Conservation (phyloP, 2,329 filamentous ascomycete genomes). For the Claviceps cyperi region DNA sequence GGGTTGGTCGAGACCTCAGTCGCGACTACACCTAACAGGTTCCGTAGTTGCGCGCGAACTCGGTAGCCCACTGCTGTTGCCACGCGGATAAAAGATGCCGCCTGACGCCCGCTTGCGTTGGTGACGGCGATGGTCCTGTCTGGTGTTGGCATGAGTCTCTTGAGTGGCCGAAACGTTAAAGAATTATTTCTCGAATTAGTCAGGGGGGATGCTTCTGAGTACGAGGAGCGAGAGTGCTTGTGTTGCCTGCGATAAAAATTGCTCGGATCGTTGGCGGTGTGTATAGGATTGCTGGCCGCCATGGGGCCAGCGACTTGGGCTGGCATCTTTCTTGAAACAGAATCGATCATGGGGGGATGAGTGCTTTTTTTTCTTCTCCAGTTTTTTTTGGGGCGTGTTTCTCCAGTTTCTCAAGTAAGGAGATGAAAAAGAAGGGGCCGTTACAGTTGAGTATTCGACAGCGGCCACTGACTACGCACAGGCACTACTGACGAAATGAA, state of each 20-base stretch:
- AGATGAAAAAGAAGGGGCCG: neutral
- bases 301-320: conserved; percentile 25
- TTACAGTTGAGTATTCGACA: no score
- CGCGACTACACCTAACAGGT: conserved; percentile 74
- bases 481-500: neutral
- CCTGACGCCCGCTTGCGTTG: conserved; percentile 91
- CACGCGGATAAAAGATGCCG: conserved; percentile 86
- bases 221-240: conserved; percentile 48
- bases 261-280: conserved; percentile 21
- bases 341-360: neutral
- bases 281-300: conserved; percentile 24
- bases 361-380: neutral
- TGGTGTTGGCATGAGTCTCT: conserved; percentile 42
- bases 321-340: conserved; percentile 19
- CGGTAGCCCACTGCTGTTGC: conserved; percentile 86
- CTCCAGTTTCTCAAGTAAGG: no score
- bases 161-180: conserved; percentile 43
- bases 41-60: conserved; percentile 83
- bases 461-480: no score
- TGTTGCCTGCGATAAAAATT: conserved; percentile 29
- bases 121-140: conserved; percentile 84
- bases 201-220: conserved; percentile 44
- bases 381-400: no score
- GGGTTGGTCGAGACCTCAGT: conserved; percentile 70
- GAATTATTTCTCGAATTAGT: conserved; percentile 42